Conservation (phyloP, 805 yeast genomes). For the Saccharomycodes ludwigii region DNA sequence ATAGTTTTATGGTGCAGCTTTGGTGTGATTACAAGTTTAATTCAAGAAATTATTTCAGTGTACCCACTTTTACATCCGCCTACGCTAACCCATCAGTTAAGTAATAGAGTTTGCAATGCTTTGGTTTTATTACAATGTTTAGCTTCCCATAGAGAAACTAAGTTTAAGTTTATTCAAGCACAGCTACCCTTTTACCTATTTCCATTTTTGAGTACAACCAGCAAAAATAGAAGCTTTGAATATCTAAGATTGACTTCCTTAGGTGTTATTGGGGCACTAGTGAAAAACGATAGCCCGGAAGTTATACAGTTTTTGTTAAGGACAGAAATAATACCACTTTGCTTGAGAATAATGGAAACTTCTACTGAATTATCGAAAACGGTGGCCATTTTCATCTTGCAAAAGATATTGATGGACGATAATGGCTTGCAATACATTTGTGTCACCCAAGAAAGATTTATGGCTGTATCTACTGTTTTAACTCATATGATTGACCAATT, state of each 20-base stretch:
- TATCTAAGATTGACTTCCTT: slow-evolving; percentile 83
- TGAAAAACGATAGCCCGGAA: slow-evolving; percentile 90
- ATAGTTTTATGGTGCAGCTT: slow-evolving; percentile 88
- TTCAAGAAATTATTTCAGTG: slow-evolving; percentile 82
- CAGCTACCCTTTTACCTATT: slow-evolving; percentile 86
- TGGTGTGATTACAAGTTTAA: slow-evolving; percentile 87
- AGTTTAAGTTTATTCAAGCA: slow-evolving; percentile 73
- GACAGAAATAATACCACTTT: slow-evolving; percentile 94
- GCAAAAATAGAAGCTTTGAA: slow-evolving; percentile 87
- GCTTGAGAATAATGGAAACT: slow-evolving; percentile 89
- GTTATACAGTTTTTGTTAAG: slow-evolving; percentile 83
- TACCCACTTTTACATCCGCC: slow-evolving; percentile 88
- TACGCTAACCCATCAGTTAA: slow-evolving; percentile 67
- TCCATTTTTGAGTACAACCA: slow-evolving; percentile 86
- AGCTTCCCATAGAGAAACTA: slow-evolving; percentile 87
- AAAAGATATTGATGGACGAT: slow-evolving; percentile 84
- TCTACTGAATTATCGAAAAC: slow-evolving; percentile 90
- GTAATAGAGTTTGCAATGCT: slow-evolving; percentile 92
- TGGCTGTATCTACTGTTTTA: slow-evolving; percentile 83
- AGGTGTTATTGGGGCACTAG: slow-evolving; percentile 95
- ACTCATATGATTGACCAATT: slow-evolving; percentile 82
- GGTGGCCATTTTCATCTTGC: slow-evolving; percentile 92
- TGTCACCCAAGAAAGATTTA: slow-evolving; percentile 88
- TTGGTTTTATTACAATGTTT: slow-evolving; percentile 91
- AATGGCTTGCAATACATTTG: slow-evolving; percentile 85